These are phyloP conservation scores for Mycotypha africana DNA, from an alignment of 371 early-diverging fungal species.

Conservation along the genomic window DNA sequence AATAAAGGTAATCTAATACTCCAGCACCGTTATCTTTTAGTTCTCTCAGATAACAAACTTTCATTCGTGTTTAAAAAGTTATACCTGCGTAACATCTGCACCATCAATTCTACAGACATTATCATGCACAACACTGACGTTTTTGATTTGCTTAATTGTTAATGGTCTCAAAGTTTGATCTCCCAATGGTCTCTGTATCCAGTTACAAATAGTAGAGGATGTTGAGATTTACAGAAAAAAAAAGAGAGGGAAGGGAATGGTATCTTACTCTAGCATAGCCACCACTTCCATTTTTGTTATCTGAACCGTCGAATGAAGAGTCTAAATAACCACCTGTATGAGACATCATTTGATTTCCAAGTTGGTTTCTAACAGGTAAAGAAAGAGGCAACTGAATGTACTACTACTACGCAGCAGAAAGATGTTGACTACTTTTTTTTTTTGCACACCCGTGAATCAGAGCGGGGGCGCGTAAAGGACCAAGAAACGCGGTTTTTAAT, in stretches of 20 bases:
- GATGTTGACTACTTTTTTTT: too few relatives aligned
- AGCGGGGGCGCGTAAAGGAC: too few relatives aligned
- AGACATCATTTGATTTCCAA: not conserved
- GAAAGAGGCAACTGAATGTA: too few relatives aligned
- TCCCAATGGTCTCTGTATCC: conserved; percentile 26
- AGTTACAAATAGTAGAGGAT: not conserved
- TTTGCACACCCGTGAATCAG: too few relatives aligned
- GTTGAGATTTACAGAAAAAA: not conserved
- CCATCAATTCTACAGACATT: conserved; percentile 55
- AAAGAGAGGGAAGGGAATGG: too few relatives aligned
- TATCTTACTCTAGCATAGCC: conserved; percentile 3
- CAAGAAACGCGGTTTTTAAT: too few relatives aligned
- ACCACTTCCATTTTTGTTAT: not conserved
- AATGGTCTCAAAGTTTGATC: conserved; percentile 62
- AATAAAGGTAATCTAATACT: conserved; percentile 49
- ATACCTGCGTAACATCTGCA: conserved; percentile 58
- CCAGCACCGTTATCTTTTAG: not conserved
- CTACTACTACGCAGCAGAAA: too few relatives aligned
- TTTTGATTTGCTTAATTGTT: conserved; percentile 66
- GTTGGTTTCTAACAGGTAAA: too few relatives aligned
- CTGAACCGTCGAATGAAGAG: not conserved
- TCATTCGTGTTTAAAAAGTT: not conserved
- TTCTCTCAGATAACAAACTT: not conserved
- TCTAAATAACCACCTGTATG: not conserved
- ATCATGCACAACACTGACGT: conserved; percentile 44